These are phyloP conservation scores for Craspedostauros australis DNA, from an alignment of 108 stramenopile species.

Conservation along the genomic window DNA sequence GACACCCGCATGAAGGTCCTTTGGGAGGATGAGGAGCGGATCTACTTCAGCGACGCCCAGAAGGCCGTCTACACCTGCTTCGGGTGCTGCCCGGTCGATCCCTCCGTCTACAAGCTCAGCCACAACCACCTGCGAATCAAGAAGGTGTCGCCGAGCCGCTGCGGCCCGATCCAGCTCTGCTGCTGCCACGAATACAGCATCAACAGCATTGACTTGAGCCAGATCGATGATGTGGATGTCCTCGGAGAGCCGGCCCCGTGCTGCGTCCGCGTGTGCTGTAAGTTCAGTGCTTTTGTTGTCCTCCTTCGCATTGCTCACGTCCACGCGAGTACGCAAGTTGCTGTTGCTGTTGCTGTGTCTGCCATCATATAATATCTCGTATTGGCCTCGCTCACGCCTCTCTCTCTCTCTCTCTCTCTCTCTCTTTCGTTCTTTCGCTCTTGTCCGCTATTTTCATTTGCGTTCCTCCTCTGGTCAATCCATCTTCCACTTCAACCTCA, in stretches of 20 bases:
- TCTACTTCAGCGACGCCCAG: constrained; percentile 23
- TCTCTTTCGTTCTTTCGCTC: no score
- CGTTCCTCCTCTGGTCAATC: no score
- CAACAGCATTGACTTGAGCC: constrained; percentile 45
- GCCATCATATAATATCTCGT: no score
- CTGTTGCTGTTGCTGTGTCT: no score
- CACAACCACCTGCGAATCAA: constrained; percentile 34
- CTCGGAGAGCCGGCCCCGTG: constrained; percentile 37
- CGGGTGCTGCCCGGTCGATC: constrained; percentile 41
- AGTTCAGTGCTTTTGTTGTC: no score
- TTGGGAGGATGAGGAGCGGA: constrained; percentile 43
- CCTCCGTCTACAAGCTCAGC: constrained; percentile 35
- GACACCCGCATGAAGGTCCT: constrained; percentile 19
- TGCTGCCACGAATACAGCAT: constrained; percentile 24
- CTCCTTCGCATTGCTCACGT: no score
- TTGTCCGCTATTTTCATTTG: no score
- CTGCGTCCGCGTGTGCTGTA: constrained; percentile 26
- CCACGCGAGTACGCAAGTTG: no score
- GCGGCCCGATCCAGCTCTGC: constrained; percentile 36
- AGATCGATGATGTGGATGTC: constrained; percentile 46
- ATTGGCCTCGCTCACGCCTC: no score
- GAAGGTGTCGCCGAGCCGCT: constrained; percentile 24
- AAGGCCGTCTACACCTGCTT: constrained; percentile 15
- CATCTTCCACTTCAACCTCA: no score
- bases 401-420: no score